A percentile compares a stretch with the other conserved stretches of the same genome.
Evolutionary conservation across 176 grass and related monocot species (phyloP).

Genomic region (Poa pratensis): DNA sequence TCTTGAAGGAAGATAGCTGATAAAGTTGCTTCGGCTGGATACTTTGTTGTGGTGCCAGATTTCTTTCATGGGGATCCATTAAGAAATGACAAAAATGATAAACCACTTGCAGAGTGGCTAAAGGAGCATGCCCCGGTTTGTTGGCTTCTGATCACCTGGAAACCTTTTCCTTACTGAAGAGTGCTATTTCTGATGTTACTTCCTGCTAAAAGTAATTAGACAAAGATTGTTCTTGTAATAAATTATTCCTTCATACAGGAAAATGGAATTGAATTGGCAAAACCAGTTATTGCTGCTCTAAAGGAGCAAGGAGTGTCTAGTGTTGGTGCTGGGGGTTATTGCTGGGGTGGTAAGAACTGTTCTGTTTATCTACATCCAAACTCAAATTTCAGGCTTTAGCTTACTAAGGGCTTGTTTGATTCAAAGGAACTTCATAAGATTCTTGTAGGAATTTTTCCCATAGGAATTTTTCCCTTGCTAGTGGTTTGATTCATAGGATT

Average conservation of each 20-base stretch:
- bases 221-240: neutral
- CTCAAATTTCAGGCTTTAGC: neutral
- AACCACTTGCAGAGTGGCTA: constrained; percentile 44
- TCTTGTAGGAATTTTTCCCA: too few relatives aligned
- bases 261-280: constrained; percentile 69
- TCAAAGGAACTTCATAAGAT: too few relatives aligned
- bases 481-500: too few relatives aligned
- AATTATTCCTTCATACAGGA: constrained; percentile 13
- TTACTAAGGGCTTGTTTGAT: too few relatives aligned
- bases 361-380: neutral
- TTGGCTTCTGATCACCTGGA: neutral
- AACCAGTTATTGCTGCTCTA: constrained; percentile 61
- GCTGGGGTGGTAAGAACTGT: constrained; percentile 73
- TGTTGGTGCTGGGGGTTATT: constrained; percentile 76
- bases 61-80: constrained; percentile 64
- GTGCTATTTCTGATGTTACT: neutral
- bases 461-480: too few relatives aligned
- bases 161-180: neutral
- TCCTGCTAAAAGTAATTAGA: neutral
- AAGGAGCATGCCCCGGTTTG: constrained; percentile 56
- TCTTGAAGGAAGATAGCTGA: constrained; percentile 73
- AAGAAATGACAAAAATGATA: constrained; percentile 44
- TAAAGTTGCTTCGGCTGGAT: constrained; percentile 58
- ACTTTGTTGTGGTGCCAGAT: constrained; percentile 72
- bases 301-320: constrained; percentile 65